Evolutionary conservation across 192 early-diverging fungal species (phyloP).

Genomic region (Borealophlyctis nickersoniae): DNA sequence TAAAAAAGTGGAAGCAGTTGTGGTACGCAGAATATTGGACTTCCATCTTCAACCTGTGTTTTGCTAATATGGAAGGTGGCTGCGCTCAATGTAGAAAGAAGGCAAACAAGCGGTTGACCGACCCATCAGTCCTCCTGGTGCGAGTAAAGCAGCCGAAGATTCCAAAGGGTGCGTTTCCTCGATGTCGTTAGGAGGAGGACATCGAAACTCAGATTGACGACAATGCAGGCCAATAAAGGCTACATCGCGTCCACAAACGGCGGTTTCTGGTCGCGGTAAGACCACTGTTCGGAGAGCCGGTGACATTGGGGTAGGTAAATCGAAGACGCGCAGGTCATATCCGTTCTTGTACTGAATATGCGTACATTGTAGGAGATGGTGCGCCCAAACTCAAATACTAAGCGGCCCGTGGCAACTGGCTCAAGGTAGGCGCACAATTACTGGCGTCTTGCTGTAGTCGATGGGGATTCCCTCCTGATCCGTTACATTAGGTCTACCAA

Average conservation of each 20-base stretch:
- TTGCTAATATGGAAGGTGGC: neutral
- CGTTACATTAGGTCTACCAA: neutral
- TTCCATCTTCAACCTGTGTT: neutral
- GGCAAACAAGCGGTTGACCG: constrained; percentile 41
- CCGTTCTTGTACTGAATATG: no score
- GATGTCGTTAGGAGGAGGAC: neutral
- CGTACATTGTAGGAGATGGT: no score
- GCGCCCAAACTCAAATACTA: constrained; percentile 2
- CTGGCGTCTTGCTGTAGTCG: constrained; percentile 9
- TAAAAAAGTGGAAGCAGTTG: constrained; percentile 37
- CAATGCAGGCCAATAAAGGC: neutral
- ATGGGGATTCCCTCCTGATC: neutral
- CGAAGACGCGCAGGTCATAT: no score
- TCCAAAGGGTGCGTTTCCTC: constrained; percentile 5
- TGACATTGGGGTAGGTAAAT: no score
- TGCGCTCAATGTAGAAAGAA: constrained; percentile 38
- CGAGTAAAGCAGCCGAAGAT: constrained; percentile 35
- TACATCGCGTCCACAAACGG: neutral
- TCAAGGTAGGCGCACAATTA: constrained; percentile 9
- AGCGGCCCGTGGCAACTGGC: neutral
- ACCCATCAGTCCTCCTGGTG: constrained; percentile 31
- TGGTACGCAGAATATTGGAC: constrained; percentile 25
- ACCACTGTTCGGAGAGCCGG: no score
- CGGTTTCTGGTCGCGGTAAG: no score
- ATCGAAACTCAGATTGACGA: constrained; percentile 4